phyloP scores from a whole-genome alignment of 2,329 filamentous ascomycete species.

The Botrytis cinerea region DNA sequence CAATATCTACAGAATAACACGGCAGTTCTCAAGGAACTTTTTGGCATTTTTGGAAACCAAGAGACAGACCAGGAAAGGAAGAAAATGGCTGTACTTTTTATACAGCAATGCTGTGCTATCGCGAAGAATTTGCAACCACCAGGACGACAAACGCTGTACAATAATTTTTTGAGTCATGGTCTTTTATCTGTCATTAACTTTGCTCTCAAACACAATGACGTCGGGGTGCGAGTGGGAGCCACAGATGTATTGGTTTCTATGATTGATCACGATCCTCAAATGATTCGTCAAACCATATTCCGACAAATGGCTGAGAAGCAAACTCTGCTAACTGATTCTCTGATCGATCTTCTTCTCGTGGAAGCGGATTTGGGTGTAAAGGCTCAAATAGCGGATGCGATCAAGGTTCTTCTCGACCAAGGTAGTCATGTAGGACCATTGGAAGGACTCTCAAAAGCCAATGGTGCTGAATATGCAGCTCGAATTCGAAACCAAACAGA shows the following conservation, averaged over 20 bases:
- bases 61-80: conserved; percentile 70
- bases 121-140: conserved; percentile 91
- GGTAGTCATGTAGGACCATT: conserved; percentile 57
- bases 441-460: conserved; percentile 63
- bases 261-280: conserved; percentile 92
- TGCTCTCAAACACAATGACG: conserved; percentile 81
- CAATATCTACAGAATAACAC: conserved; percentile 86
- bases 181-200: conserved; percentile 89
- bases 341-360: conserved; percentile 87
- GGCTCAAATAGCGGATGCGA: conserved; percentile 90
- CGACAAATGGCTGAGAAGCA: conserved; percentile 87
- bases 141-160: conserved; percentile 77
- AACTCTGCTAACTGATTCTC: conserved; percentile 81
- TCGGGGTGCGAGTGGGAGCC: conserved; percentile 83
- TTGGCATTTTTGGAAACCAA: conserved; percentile 74
- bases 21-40: conserved; percentile 79
- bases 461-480: conserved; percentile 63
- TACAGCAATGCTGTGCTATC: conserved; percentile 92
- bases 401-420: conserved; percentile 88
- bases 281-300: conserved; percentile 92
- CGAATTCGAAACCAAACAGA: conserved; percentile 63
- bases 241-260: conserved; percentile 92
- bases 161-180: conserved; percentile 85
- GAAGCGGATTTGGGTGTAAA: conserved; percentile 94
- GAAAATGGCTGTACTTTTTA: conserved; percentile 93